Base-by-base conservation (phyloP, 305 asterid species). In the Fraxinus albicans region DNA sequence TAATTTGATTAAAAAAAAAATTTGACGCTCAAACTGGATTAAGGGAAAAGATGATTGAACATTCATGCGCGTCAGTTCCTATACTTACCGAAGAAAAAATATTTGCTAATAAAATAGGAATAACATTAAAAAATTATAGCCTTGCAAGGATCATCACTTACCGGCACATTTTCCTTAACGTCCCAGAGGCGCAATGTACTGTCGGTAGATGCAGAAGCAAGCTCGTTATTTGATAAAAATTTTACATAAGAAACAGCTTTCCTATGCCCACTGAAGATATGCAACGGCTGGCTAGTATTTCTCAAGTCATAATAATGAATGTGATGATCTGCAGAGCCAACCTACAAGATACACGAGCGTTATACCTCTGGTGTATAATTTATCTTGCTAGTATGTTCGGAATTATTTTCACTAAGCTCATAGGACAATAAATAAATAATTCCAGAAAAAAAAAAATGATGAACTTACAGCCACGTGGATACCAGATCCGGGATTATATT, bases 191-290 rank as follows among this genome's bases (percentile, higher is more conserved):
- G 95, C 85, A 94, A 83, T 9, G 99, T 91, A 84, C 94, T 93
- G 83, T 95, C 99, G 0, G 98, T 95, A 76, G 99, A 94, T 80
- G 99, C 99, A 85, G 99, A 95, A 73, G 97, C 98, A 83, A 95
- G 97, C 81, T 94, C 99, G 81, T 87, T 85, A 82, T 85, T 81
- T 15, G 98, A 94, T 70, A 95, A 85, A 89, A 95, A 95, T 70
- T 95, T 94, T 40, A 95, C 98, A 81, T 95, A 93, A 2, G 99
- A 94, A 76, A 95, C 99, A 36, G 97, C 90, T 85, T 95, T 95
- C 83, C 91, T 87, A 73, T 95, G 98, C 79, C 97, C 99, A 79
- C 91, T 89, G 80, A 95, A 94, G 63, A 92, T 85, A 81, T 91
- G 86, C 55, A 94, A 83, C 31, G 98, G 97, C 82, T 90, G 93